Evolutionary conservation across 177 flowering plant genomes (phyloP).

Genomic region (Vitis hybrid): DNA sequence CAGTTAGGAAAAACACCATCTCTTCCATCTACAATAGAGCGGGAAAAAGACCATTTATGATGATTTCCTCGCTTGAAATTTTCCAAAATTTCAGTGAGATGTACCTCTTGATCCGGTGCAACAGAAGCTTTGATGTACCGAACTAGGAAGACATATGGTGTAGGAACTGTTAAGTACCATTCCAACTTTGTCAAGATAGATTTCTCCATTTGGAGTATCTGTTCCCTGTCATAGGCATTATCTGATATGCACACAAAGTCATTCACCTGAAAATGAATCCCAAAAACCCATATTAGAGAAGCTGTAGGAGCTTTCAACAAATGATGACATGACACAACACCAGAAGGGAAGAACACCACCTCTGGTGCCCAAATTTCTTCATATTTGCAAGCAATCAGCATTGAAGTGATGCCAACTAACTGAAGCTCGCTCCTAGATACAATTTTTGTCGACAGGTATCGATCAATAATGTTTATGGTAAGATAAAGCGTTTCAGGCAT

Average conservation of each 20-base stretch:
- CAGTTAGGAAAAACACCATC: conserved; percentile 50
- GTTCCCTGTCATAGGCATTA: conserved; percentile 44
- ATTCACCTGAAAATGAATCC: conserved; percentile 33
- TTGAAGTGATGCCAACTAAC: conserved; percentile 62
- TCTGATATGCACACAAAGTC: conserved; percentile 65
- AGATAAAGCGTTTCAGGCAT: conserved; percentile 71
- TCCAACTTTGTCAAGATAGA: conserved; percentile 48
- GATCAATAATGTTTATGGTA: conserved; percentile 51
- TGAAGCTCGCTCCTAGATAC: conserved; percentile 60
- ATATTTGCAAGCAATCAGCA: conserved; percentile 75
- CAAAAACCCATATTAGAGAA: neutral
- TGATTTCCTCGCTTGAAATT: neutral
- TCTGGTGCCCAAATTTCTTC: conserved; percentile 85
- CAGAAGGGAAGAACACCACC: conserved; percentile 21
- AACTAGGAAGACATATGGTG: conserved; percentile 67
- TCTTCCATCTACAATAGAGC: conserved; percentile 42
- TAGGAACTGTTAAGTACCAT: conserved; percentile 67
- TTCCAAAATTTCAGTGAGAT: neutral
- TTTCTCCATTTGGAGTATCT: conserved; percentile 65
- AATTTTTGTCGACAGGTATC: conserved; percentile 45
- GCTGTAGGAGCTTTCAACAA: neutral
- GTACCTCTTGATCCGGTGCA: conserved; percentile 42
- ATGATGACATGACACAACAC: neutral
- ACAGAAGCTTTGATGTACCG: conserved; percentile 56
- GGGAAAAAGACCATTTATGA: neutral